These are phyloP conservation scores for Carallia pectinifolia DNA, from an alignment of 345 rosid species.

Conservation along the genomic window DNA sequence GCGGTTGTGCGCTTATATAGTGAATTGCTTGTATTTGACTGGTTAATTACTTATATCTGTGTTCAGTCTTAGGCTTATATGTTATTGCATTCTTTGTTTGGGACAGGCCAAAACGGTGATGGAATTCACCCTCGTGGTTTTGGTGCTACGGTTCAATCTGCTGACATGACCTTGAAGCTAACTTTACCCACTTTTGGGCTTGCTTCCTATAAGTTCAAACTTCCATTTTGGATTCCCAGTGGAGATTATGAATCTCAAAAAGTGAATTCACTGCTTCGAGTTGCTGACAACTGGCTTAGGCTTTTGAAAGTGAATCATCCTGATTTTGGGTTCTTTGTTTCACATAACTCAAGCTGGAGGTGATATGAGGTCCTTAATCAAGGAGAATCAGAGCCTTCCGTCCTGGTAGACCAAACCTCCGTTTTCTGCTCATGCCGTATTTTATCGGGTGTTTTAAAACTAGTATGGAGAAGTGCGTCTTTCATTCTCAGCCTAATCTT, in stretches of 20 bases:
- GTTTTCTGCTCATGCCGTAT: conserved; percentile 4
- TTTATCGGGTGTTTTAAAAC: background rate
- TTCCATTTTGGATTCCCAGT: conserved; percentile 69
- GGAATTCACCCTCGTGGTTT: conserved; percentile 24
- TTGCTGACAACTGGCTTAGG: conserved; percentile 77
- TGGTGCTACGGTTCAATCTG: conserved; percentile 27
- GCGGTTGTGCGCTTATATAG: background rate
- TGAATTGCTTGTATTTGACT: too few species aligned
- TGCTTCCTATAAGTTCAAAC: conserved; percentile 74
- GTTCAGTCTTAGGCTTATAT: background rate
- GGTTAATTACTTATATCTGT: background rate
- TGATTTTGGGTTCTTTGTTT: conserved; percentile 65
- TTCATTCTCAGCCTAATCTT: background rate
- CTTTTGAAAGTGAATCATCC: conserved; percentile 68
- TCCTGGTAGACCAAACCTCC: conserved; percentile 18
- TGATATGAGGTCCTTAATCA: conserved; percentile 3
- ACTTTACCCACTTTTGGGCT: conserved; percentile 71
- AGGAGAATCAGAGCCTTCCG: conserved; percentile 12
- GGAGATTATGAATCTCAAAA: conserved; percentile 50
- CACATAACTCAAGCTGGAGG: conserved; percentile 39
- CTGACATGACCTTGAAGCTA: conserved; percentile 42
- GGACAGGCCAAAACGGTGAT: conserved; percentile 40
- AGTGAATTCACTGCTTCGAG: conserved; percentile 50
- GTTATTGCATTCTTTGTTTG: conserved; percentile 2
- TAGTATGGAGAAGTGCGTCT: conserved; percentile 1